A percentile compares a stretch with the other conserved stretches of the same genome.
Conservation (phyloP, 2,329 filamentous ascomycete species). For the Penicillium freii region DNA sequence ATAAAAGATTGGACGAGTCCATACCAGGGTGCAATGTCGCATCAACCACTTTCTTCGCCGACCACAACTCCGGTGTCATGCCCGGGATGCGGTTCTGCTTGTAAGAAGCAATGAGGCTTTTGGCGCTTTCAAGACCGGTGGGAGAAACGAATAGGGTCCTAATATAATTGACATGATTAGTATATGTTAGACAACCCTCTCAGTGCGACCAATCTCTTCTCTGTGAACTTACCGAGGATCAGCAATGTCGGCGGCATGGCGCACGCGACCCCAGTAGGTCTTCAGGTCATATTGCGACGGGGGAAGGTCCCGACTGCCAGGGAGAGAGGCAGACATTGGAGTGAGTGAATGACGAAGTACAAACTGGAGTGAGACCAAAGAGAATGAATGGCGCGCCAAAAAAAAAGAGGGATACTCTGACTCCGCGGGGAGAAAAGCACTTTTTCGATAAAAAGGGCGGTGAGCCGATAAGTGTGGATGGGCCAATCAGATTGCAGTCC, state of each 20-base stretch:
- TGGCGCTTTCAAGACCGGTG: conserved; percentile 79
- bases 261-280: conserved; percentile 93
- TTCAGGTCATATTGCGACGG: conserved; percentile 86
- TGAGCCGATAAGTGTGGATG: conserved; percentile 33
- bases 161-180: conserved; percentile 1
- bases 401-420: conserved; percentile 11
- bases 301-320: conserved; percentile 75
- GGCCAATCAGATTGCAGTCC: conserved; percentile 18
- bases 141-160: conserved; percentile 84
- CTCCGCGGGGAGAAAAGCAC: conserved; percentile 22
- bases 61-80: conserved; percentile 91
- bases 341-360: conserved; percentile 4
- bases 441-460: conserved; percentile 34
- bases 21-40: conserved; percentile 92
- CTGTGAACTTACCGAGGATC: conserved; percentile 81
- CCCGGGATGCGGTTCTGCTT: conserved; percentile 74
- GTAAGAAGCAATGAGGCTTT: conserved; percentile 75
- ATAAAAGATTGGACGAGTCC: conserved; percentile 20
- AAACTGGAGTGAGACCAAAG: conserved; percentile 6
- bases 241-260: conserved; percentile 82
- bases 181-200: neutral
- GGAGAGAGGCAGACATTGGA: conserved; percentile 60
- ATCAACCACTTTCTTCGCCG: conserved; percentile 95
- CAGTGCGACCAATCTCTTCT: conserved; percentile 9
- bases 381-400: conserved; percentile 12